Conservation (phyloP, 768 basidiomycete genomes). For the Favolaschia claudopus region DNA sequence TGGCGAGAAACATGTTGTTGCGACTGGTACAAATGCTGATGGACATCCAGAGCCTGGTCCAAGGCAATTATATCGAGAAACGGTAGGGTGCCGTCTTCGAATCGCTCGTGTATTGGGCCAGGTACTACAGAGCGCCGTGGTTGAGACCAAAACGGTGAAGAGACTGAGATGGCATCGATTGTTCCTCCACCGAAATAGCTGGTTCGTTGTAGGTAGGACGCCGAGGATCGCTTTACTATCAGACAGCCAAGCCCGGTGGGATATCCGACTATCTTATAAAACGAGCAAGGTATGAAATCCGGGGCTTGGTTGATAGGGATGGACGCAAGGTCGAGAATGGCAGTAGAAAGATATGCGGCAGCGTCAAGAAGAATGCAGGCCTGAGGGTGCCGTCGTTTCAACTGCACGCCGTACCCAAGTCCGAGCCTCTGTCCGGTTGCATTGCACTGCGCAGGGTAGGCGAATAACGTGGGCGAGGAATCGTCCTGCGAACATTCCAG, state of each 20-base stretch:
- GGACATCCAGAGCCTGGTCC: constrained; percentile 18
- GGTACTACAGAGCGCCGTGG: constrained; percentile 18
- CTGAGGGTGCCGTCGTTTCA: constrained; percentile 15
- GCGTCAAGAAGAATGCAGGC: constrained; percentile 53
- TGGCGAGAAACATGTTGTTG: constrained; percentile 22
- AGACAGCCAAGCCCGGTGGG: constrained; percentile 67
- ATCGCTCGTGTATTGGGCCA: constrained; percentile 20
- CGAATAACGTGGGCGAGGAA: constrained; percentile 29
- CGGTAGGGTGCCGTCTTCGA: constrained; percentile 28
- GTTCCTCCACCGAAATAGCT: constrained; percentile 68
- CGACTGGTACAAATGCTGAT: constrained; percentile 23
- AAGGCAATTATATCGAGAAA: constrained; percentile 26
- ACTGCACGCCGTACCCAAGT: constrained; percentile 4
- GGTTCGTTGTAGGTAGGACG: constrained; percentile 44
- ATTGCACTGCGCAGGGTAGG: constrained; percentile 28
- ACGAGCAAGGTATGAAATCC: constrained; percentile 64
- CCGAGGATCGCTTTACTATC: constrained; percentile 55
- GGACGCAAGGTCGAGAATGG: constrained; percentile 50
- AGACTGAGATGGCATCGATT: constrained; percentile 63
- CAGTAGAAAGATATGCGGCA: constrained; percentile 62
- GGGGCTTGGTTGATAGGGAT: constrained; percentile 43
- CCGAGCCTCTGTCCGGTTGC: constrained; percentile 26
- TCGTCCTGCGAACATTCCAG: constrained; percentile 50
- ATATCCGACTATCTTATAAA: constrained; percentile 70
- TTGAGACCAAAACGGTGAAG: constrained; percentile 30